These are phyloP conservation scores for Puccinia hordei DNA, from an alignment of 1,284 basidiomycete genomes.

Conservation along the genomic window DNA sequence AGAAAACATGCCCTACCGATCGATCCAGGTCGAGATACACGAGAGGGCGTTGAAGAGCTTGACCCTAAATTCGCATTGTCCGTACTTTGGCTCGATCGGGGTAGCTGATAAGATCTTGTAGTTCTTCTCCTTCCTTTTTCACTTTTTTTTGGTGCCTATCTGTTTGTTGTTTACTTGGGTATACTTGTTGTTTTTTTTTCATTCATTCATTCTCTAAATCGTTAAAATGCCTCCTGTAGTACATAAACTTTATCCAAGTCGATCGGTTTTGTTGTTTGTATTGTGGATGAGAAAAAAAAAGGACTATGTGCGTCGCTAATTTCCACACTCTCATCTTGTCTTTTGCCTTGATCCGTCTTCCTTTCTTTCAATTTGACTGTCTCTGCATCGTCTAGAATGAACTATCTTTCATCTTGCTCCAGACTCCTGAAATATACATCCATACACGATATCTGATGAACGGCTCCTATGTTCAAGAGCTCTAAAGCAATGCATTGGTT, in stretches of 20 bases:
- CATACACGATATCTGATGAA: too few relatives aligned
- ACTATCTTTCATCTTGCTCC: background rate
- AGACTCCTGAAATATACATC: background rate
- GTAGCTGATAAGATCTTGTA: conserved; percentile 22
- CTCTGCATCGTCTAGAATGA: background rate
- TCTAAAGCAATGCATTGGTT: too few relatives aligned
- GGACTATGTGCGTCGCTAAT: too few relatives aligned
- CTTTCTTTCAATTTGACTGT: too few relatives aligned
- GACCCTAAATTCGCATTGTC: background rate
- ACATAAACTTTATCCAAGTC: background rate
- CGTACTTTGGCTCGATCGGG: conserved; percentile 35
- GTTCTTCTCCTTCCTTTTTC: background rate
- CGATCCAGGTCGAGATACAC: conserved; percentile 41
- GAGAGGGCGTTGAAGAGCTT: conserved; percentile 7
- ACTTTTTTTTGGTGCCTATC: background rate
- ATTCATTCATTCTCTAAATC: background rate
- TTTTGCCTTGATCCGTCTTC: background rate
- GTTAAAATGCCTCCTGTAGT: background rate
- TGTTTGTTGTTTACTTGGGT: background rate
- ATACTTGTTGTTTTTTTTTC: background rate
- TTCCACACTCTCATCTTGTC: background rate
- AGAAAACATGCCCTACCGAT: conserved; percentile 31
- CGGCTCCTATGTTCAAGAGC: too few relatives aligned
- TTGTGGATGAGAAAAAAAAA: background rate
- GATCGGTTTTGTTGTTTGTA: background rate